Evolutionary conservation across 129 eudicot genomes (phyloP), one percentile per base, ranked within the genome.

Genomic region (Flaveria robusta): DNA sequence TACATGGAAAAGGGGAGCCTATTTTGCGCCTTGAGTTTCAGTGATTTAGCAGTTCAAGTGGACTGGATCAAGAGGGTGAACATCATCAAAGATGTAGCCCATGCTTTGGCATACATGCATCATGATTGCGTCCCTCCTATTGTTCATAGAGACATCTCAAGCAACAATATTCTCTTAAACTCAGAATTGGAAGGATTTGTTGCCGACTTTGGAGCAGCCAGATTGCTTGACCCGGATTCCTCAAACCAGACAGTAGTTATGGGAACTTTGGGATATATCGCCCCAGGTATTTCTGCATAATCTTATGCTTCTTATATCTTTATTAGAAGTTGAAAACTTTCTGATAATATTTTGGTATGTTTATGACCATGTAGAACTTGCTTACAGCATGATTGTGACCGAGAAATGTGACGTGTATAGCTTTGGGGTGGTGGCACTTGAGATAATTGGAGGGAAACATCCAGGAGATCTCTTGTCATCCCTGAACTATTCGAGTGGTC

Each of bases 1-100:
- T 81, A 77, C 59, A 71, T 85, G 78, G 85, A 81, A 77, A 81
- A 60, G 20, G 88, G 85, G 64, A 85, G 85, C 80, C 42, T 85
- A 10, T 78, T 78, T 29, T 45, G 76, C 10, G 74, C 79, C 2
- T 43, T 81, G 4, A 77, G 62, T 58, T 39, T 42, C 1, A 22
- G 10, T 55, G 59, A 70, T 41, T 15, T 74, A 0, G 88, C 79
- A 6, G 22, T 66, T 3, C 56, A 78, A 20, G 9, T 85, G 34
- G 86, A 71, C 19, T 85, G 86, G 89, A 29, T 34, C 8, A 79
- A 70, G 58, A 75, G 82, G 77, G 77, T 85, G 74, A 69, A 79
- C 65, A 71, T 85, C 34, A 39, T 82, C 19, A 82, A 82, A 47
- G 82, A 83, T 5, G 70, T 82, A 20, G 84, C 81, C 3, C 59